A percentile compares a stretch with the other conserved stretches of the same genome.
phyloP scores from a whole-genome alignment of 176 grass and related monocot species.

The Avena insularis region DNA sequence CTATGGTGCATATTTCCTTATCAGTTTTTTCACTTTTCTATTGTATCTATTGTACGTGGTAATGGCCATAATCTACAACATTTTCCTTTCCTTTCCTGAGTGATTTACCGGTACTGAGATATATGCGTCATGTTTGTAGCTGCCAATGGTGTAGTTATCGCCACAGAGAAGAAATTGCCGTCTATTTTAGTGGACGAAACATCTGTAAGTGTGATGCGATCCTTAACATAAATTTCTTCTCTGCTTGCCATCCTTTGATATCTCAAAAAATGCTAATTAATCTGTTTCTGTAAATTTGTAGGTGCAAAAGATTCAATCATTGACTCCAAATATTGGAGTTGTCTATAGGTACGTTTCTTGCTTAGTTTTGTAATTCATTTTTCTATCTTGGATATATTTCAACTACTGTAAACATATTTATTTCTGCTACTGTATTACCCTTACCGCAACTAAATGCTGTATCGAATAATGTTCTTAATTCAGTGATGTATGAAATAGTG shows the following conservation, averaged over 20 bases:
- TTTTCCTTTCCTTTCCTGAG: not conserved
- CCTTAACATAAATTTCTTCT: not conserved
- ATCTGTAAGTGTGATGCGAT: constrained; percentile 57
- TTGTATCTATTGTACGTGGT: not conserved
- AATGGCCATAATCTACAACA: not conserved
- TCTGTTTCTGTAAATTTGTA: constrained; percentile 42
- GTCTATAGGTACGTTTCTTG: constrained; percentile 77
- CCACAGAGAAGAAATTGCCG: constrained; percentile 83
- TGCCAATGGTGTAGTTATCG: constrained; percentile 88
- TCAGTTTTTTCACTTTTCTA: constrained; percentile 27
- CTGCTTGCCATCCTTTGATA: not conserved
- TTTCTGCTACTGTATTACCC: constrained; percentile 5
- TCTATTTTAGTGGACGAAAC: constrained; percentile 88
- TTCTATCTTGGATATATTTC: constrained; percentile 20
- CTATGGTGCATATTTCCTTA: not conserved
- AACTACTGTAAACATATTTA: constrained; percentile 7
- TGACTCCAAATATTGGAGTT: constrained; percentile 93
- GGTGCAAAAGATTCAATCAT: constrained; percentile 95
- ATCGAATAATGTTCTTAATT: constrained; percentile 1
- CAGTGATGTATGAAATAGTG: not conserved
- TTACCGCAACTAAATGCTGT: not conserved
- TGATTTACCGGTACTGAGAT: constrained; percentile 27
- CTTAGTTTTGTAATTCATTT: constrained; percentile 30
- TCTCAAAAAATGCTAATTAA: not conserved
- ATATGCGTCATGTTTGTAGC: constrained; percentile 45